Base-by-base conservation (phyloP, 371 early-diverging fungal species). In the Rhizopus arrhizus region DNA sequence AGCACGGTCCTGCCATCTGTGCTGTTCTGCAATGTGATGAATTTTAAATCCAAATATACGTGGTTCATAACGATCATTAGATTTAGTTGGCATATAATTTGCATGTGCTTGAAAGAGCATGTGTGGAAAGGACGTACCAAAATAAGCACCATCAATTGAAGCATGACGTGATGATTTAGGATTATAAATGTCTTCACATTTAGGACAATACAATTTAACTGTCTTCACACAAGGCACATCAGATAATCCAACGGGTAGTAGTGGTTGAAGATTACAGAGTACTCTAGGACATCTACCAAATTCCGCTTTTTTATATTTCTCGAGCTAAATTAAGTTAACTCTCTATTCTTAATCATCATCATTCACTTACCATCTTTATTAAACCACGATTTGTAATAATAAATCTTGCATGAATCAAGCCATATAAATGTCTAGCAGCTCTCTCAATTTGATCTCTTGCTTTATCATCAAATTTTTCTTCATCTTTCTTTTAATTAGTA, bases 271-370 rank as follows among this genome's bases (percentile, higher is more conserved):
- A 56, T 85, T 82, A 75, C 99, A 99, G n/a, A 87, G 87, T 9
- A 89, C 89, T 46, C 98, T 82, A 1, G 95, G 94, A 77, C 99
- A 99, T 49, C 83, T 75, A 9, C 99, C 99, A 77, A 96, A 99
- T 45, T 92, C 92, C 6, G 83, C 88, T 43, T 86, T 85, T 67
- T 88, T 87, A 66, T 87, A 92, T 75, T 92, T 92, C 48, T 94
- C 92, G 56, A 91, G 64, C 84, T 87, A 67, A 15, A 6, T 10
- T 10, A 12, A 12, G 11, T 22, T 28, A 33, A 42, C 56, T 32
- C 16, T 40, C 41, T 34, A 38, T 32, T 33, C 31, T 16, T 22
- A 22, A 22, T 22, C 22, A 13, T 33, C 6, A 7, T 48, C 22
- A 35, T 49, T 42, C 2, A 22, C 50, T 46, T 84, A 85, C 90